Base-by-base conservation (phyloP, 2,329 filamentous ascomycete species). In the Shiraia bambusicola region DNA sequence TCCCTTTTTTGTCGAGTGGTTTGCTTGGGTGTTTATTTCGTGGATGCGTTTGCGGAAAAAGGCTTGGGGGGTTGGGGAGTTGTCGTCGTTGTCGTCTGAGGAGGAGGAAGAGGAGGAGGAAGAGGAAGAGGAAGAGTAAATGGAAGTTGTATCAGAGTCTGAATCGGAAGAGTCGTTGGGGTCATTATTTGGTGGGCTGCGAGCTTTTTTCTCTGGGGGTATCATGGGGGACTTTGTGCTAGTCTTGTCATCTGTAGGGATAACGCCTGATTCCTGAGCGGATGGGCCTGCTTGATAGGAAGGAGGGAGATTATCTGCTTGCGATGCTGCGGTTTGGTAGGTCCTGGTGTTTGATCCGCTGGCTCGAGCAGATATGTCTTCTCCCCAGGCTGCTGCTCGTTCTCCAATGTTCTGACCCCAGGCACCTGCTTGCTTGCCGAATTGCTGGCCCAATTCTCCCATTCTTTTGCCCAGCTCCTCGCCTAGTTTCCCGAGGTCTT, bases 391-490 rank as follows among this genome's bases (percentile, higher is more conserved):
- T 28, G 47, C 42, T 8, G 51, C 54, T 37, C 38, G 37, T 27
- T 42, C 40, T 9, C 49, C 55, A 4, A 59, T 27, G n/a, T 60
- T 46, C 13, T 52, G 30, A 10, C 55, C 59, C 37, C 53, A 51
- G 6, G 41, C 42, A 27, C 45, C 58, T 6, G 59, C 62, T 12
- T 52, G 46, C 28, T 54, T 52, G 1, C 59, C 65, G 36, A 66
- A 52, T 17, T 64, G 49, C 30, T 62, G 41, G 14, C 65, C 65
- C 59, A 54, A 59, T 11, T 48, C 46, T 3, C 53, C 63, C 54
- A 59, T 57, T 12, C 43, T 52, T 37, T 52, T 61, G 2, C 66
- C 65, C 17, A 67, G 61, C 8, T 66, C 56, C 38, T 67, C 61
- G 2, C 66, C 65, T 57, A 54, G 58, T 19, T 50, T 50, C 1